These are phyloP conservation scores for Arthrobotrys entomopaga DNA, from an alignment of 2,329 filamentous ascomycete genomes.

Conservation along the genomic window DNA sequence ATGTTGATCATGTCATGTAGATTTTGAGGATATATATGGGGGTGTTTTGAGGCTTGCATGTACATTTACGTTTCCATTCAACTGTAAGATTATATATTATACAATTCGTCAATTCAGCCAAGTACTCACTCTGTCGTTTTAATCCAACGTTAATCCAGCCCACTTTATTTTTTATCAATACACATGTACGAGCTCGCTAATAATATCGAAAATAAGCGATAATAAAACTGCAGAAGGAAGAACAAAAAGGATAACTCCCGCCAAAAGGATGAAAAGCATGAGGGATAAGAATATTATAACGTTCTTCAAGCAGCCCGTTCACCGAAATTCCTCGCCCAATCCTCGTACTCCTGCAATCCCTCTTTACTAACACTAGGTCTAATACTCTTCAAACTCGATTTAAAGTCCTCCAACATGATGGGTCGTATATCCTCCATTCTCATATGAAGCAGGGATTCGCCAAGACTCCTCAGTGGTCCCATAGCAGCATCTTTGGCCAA, in stretches of 20 bases:
- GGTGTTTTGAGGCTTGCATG: background rate
- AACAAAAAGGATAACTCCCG: constrained; percentile 16
- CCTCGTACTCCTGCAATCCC: constrained; percentile 87
- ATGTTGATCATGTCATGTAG: background rate
- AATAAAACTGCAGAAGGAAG: constrained; percentile 58
- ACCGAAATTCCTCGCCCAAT: constrained; percentile 93
- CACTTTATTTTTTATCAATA: no score
- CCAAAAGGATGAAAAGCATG: constrained; percentile 18
- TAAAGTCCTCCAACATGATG: constrained; percentile 83
- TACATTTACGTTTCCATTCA: background rate
- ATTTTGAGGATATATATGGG: background rate
- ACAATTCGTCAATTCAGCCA: no score
- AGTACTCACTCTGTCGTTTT: no score
- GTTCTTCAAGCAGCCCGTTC: constrained; percentile 68
- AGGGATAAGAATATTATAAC: no score
- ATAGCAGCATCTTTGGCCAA: constrained; percentile 97
- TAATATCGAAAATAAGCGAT: constrained; percentile 3
- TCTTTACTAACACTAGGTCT: constrained; percentile 87
- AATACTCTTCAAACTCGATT: constrained; percentile 83
- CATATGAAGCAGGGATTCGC: constrained; percentile 88
- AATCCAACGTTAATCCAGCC: no score
- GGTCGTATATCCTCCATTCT: constrained; percentile 93
- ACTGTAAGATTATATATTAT: background rate
- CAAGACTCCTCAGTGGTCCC: constrained; percentile 89
- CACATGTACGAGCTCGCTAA: constrained; percentile 9